These are phyloP conservation scores for Neofusicoccum laricinum DNA, from an alignment of 2,329 filamentous ascomycete genomes.

Conservation along the genomic window DNA sequence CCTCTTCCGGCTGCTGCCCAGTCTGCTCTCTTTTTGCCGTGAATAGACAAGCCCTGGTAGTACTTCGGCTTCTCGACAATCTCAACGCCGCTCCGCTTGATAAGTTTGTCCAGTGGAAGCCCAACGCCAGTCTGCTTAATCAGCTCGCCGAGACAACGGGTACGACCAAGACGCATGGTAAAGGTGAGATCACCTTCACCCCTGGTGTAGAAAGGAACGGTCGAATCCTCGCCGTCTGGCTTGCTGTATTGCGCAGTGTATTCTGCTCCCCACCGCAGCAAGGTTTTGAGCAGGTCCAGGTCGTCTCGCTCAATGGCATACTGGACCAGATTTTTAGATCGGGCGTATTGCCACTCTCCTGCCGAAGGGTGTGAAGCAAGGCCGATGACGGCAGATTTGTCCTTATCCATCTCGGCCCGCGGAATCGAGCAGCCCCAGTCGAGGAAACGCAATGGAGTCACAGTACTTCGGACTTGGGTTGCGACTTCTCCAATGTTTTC, in stretches of 20 bases:
- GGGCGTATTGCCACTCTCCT: not conserved
- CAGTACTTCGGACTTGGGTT: slow-evolving; percentile 61
- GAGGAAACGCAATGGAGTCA: slow-evolving; percentile 56
- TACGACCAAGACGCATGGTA: slow-evolving; percentile 48
- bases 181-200: slow-evolving; percentile 30
- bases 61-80: slow-evolving; percentile 63
- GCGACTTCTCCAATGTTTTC: slow-evolving; percentile 71
- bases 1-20: slow-evolving; percentile 67
- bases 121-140: slow-evolving; percentile 67
- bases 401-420: not conserved
- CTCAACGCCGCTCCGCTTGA: slow-evolving; percentile 63
- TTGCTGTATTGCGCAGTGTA: slow-evolving; percentile 18
- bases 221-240: slow-evolving; percentile 21
- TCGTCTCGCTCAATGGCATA: slow-evolving; percentile 29
- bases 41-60: slow-evolving; percentile 75
- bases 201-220: slow-evolving; percentile 20
- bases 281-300: slow-evolving; percentile 20
- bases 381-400: slow-evolving; percentile 1
- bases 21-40: slow-evolving; percentile 69
- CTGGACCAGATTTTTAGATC: slow-evolving; percentile 24
- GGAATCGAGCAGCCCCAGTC: slow-evolving; percentile 27
- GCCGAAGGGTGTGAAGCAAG: slow-evolving; percentile 14
- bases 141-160: slow-evolving; percentile 59
- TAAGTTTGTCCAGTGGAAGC: slow-evolving; percentile 65
- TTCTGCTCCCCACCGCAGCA: slow-evolving; percentile 21